phyloP scores from a whole-genome alignment of 2,329 filamentous ascomycete genomes.

The Curvularia spicifera region DNA sequence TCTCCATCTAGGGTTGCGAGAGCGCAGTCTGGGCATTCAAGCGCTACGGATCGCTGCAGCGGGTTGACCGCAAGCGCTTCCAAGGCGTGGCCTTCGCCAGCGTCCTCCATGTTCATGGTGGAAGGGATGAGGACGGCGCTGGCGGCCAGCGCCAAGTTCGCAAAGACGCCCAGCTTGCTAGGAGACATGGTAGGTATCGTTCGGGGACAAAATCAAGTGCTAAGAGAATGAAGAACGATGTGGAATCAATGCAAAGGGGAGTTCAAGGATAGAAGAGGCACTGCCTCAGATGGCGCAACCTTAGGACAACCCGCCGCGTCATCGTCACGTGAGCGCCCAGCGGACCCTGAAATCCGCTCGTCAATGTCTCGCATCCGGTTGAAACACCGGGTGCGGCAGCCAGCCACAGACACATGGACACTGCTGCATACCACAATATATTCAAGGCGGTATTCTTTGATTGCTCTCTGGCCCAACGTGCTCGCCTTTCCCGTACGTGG shows the following conservation, averaged over 20 bases:
- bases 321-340: conserved; percentile 18
- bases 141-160: conserved; percentile 47
- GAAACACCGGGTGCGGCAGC: conserved; percentile 16
- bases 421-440: background rate
- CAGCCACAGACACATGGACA: background rate
- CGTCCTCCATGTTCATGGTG: conserved; percentile 35
- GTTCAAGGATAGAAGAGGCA: conserved; percentile 22
- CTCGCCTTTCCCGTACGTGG: background rate
- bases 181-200: conserved; percentile 36
- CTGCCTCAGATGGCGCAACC: conserved; percentile 17
- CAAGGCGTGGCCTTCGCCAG: conserved; percentile 40
- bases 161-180: conserved; percentile 42
- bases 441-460: background rate
- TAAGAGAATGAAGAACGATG: conserved; percentile 18
- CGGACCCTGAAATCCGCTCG: conserved; percentile 8
- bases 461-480: background rate
- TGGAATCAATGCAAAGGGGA: conserved; percentile 21
- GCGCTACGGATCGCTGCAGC: conserved; percentile 38
- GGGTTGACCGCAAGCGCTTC: conserved; percentile 44
- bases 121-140: conserved; percentile 47
- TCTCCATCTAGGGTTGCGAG: conserved; percentile 35
- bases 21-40: conserved; percentile 46
- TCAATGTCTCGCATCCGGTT: conserved; percentile 17
- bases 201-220: conserved; percentile 21
- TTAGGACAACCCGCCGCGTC: conserved; percentile 16